A percentile compares a stretch with the other conserved stretches of the same genome.
Evolutionary conservation across 73 alveolate genomes (phyloP).

Genomic region (Paramecium octaurelia): DNA sequence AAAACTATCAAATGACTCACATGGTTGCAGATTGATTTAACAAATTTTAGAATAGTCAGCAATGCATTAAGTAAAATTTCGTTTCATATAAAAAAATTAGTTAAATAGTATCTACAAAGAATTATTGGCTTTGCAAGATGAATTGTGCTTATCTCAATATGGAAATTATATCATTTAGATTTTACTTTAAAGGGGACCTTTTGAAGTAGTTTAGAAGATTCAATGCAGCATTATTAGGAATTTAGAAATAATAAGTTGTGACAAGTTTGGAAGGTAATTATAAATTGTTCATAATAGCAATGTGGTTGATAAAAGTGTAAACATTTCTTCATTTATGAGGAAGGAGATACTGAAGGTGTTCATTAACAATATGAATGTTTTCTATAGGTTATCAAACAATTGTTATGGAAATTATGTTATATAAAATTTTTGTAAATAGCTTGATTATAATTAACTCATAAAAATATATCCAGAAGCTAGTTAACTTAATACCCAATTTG

Average conservation of each 20-base stretch:
- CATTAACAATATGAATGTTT: not conserved
- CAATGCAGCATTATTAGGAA: not conserved
- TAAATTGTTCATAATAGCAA: not conserved
- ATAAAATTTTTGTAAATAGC: not conserved
- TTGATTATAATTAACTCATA: not conserved
- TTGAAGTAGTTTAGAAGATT: not conserved
- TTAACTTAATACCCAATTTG: not conserved
- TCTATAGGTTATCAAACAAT: not conserved
- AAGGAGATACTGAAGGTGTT: not conserved
- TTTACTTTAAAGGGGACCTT: not conserved
- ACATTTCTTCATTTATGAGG: not conserved
- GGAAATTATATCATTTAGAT: not conserved
- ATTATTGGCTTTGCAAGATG: not conserved
- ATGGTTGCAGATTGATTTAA: not conserved
- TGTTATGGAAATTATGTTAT: not conserved
- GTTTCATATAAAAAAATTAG: not conserved
- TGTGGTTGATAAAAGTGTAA: not conserved
- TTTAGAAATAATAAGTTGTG: not conserved
- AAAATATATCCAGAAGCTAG: not conserved
- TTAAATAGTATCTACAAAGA: not conserved
- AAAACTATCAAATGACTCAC: not conserved
- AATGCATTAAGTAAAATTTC: not conserved
- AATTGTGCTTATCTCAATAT: not conserved
- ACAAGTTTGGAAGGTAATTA: not conserved
- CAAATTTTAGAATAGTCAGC: not conserved